phyloP scores from a whole-genome alignment of 257 asterid genomes.

The Galeopsis tetrahit region DNA sequence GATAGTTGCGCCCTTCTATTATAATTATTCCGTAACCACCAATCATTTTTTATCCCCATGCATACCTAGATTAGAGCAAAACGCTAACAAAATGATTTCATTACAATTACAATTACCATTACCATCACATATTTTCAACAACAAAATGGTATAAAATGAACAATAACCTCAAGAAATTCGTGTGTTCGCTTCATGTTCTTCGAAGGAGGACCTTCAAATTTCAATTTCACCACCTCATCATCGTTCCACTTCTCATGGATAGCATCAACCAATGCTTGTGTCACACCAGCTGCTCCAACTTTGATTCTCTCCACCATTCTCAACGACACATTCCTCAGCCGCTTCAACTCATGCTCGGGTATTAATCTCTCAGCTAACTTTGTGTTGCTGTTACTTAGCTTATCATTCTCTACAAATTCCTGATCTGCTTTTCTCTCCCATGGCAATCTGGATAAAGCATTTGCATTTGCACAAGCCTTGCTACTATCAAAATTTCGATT shows the following conservation, averaged over 20 bases:
- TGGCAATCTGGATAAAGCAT: conserved; percentile 47
- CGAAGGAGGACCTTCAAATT: conserved; percentile 83
- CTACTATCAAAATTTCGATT: conserved; percentile 22
- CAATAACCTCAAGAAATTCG: conserved; percentile 79
- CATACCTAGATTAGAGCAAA: too few species aligned
- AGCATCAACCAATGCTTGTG: conserved; percentile 67
- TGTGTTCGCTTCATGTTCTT: conserved; percentile 86
- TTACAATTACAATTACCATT: too few species aligned
- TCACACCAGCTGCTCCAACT: conserved; percentile 82
- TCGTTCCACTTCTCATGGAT: conserved; percentile 78
- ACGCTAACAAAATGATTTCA: too few species aligned
- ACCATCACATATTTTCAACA: not conserved
- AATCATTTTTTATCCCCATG: too few species aligned
- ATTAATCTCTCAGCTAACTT: conserved; percentile 66
- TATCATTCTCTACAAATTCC: conserved; percentile 39
- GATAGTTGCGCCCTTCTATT: too few species aligned
- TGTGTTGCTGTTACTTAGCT: conserved; percentile 45
- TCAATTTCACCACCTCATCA: conserved; percentile 84
- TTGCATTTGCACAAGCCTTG: not conserved
- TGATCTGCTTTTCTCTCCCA: conserved; percentile 56
- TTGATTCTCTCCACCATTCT: conserved; percentile 83
- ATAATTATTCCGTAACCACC: too few species aligned
- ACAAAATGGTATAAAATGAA: not conserved
- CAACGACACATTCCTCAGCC: conserved; percentile 75
- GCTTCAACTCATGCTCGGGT: conserved; percentile 80